These are phyloP conservation scores for Solanum medicagineum DNA, from an alignment of 257 asterid genomes.

Conservation along the genomic window DNA sequence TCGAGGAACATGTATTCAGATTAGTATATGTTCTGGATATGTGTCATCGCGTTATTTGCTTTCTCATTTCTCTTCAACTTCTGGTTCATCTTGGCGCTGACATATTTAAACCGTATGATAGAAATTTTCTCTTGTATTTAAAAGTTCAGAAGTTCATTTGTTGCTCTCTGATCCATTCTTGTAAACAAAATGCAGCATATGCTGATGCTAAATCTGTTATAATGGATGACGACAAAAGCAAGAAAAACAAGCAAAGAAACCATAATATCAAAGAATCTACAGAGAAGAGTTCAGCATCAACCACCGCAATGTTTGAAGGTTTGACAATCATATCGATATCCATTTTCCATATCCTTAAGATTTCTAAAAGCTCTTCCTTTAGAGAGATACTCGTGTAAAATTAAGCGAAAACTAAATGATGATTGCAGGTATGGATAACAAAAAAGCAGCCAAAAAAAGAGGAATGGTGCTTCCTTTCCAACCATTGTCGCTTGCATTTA, in stretches of 20 bases:
- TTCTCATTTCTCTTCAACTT: constrained; percentile 77
- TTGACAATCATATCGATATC: background rate
- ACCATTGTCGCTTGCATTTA: constrained; percentile 70
- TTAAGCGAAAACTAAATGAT: background rate
- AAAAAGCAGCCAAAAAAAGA: constrained; percentile 9
- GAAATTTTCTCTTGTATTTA: background rate
- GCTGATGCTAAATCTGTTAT: constrained; percentile 51
- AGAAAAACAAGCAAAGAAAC: constrained; percentile 8
- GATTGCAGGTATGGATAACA: constrained; percentile 29
- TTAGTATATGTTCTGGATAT: constrained; percentile 79
- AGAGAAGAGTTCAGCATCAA: constrained; percentile 12
- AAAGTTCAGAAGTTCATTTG: background rate
- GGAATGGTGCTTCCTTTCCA: constrained; percentile 97
- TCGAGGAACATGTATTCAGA: constrained; percentile 78
- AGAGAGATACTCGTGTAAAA: background rate
- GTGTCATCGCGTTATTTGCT: constrained; percentile 61
- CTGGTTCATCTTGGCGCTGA: constrained; percentile 52
- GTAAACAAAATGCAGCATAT: constrained; percentile 36
- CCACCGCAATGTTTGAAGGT: constrained; percentile 34
- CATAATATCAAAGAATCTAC: background rate
- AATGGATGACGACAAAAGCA: constrained; percentile 28
- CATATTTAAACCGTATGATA: constrained; percentile 63
- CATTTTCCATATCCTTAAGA: background rate
- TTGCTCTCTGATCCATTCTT: constrained; percentile 5
- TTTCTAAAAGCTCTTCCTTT: background rate